phyloP scores from a whole-genome alignment of 805 yeast genomes.

The Blastobotrys terrestris region DNA sequence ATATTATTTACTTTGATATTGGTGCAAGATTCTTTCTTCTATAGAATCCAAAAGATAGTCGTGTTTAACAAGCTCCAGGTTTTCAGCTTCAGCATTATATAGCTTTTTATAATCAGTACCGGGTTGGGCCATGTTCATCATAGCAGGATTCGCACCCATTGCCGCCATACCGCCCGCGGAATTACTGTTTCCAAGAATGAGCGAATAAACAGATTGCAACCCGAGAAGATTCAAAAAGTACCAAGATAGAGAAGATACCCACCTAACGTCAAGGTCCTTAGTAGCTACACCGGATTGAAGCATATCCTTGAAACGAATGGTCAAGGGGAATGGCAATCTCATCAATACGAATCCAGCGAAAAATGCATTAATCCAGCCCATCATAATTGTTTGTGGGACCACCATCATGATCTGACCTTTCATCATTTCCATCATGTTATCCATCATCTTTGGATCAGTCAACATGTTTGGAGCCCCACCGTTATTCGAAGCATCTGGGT shows the following conservation, averaged over 20 bases:
- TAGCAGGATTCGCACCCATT: slow-evolving; percentile 21
- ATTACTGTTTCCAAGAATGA: slow-evolving; percentile 48
- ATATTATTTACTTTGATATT: no score
- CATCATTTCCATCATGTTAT: slow-evolving; percentile 67
- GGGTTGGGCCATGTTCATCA: slow-evolving; percentile 55
- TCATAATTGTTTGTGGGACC: slow-evolving; percentile 85
- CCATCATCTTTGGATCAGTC: slow-evolving; percentile 63
- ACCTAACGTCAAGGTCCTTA: slow-evolving; percentile 77
- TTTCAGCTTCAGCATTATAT: slow-evolving; percentile 67
- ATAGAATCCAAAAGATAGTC: slow-evolving; percentile 52
- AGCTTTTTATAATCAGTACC: slow-evolving; percentile 47
- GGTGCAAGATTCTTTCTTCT: slow-evolving; percentile 44
- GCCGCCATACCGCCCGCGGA: slow-evolving; percentile 28
- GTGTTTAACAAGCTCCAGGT: slow-evolving; percentile 56
- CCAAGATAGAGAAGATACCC: slow-evolving; percentile 95
- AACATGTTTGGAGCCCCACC: slow-evolving; percentile 52
- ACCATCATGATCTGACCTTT: slow-evolving; percentile 77
- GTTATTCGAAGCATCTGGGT: slow-evolving; percentile 33
- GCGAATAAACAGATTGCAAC: slow-evolving; percentile 67
- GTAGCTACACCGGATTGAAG: slow-evolving; percentile 83
- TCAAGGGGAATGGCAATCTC: slow-evolving; percentile 87
- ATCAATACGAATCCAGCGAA: slow-evolving; percentile 86
- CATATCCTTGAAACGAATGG: slow-evolving; percentile 86
- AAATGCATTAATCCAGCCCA: slow-evolving; percentile 95
- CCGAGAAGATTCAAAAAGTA: slow-evolving; percentile 86